Base-by-base conservation (phyloP, 139 green algal species). In the Closterium sp. region DNA sequence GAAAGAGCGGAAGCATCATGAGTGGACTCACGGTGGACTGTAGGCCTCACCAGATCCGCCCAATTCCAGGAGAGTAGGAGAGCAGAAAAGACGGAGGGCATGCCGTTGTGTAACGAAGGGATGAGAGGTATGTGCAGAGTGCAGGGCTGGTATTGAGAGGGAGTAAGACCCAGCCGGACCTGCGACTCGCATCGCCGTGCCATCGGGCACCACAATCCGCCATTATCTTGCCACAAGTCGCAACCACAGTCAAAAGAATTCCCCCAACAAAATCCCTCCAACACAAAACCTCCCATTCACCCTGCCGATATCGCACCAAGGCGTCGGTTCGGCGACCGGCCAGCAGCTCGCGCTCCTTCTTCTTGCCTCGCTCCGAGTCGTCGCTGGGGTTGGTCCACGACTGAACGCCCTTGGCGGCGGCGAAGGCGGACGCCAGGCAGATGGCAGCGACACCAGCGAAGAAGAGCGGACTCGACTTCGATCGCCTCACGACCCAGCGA, bases 341-440 rank as follows among this genome's bases (percentile, higher is more conserved):
- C 12, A 69, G 43, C 5, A 69, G 43, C 10, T 69, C 43, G 43
- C 43, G 43, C 12, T 69, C 43, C 43, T 69, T 66, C 38, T 66
- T 69, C 43, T 69, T 69, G 43, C 43, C 43, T 69, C 43, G 43
- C 87, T 92, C 35, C 83, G 85, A 38, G 16, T 87, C 87, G 25
- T 38, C 28, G 31, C 55, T 91, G 5, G 88, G 38, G 34, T 91
- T 91, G 38, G 88, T 86, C 2, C 25, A n/a, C 10, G 85, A 31
- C 16, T 34, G 34, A n/a, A 55, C 55, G 25, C 88, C 25, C 28
- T 30, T 30, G 6, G 34, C 89, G 16, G 89, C 89, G 28, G 84
- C 86, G 33, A 38, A 92, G 33, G 89, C 35, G 28, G 89, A n/a
- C 32, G 86, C 89, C 32, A 92, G 33, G 86, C 89, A 92, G 8